Evolutionary conservation across 768 basidiomycete species (phyloP).

Genomic region (Zangia roseola): DNA sequence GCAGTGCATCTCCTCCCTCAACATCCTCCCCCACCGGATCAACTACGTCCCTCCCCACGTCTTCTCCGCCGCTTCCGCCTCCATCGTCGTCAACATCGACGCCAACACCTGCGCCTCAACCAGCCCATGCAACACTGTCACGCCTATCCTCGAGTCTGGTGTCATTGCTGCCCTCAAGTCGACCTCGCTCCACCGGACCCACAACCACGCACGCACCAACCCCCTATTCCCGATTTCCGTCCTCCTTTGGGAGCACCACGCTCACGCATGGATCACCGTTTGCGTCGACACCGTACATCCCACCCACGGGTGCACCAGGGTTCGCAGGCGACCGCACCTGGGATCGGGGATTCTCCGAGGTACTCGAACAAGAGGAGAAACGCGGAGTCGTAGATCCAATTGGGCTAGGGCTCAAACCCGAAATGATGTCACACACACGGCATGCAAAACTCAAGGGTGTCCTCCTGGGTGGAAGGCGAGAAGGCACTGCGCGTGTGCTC

Average conservation of each 20-base stretch:
- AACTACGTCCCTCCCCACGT: conserved; percentile 13
- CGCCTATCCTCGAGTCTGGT: conserved; percentile 51
- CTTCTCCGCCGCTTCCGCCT: not conserved
- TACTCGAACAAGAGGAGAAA: conserved; percentile 42
- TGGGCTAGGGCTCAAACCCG: conserved; percentile 46
- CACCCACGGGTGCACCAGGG: conserved; percentile 72
- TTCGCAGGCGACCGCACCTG: conserved; percentile 64
- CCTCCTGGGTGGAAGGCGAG: conserved; percentile 54
- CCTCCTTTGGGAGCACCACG: conserved; percentile 9
- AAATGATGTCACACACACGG: conserved; percentile 14
- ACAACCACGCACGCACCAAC: conserved; percentile 8
- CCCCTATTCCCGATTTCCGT: conserved; percentile 11
- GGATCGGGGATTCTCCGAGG: conserved; percentile 65
- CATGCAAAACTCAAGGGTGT: conserved; percentile 42
- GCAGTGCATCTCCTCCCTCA: conserved; percentile 24
- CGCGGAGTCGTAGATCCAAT: conserved; percentile 36
- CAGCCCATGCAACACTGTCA: conserved; percentile 40
- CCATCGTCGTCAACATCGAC: not conserved
- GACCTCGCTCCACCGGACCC: conserved; percentile 11
- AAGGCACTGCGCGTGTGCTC: conserved; percentile 53
- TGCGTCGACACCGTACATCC: conserved; percentile 41
- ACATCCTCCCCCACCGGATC: conserved; percentile 17
- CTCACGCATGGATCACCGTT: conserved; percentile 54
- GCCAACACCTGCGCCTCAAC: conserved; percentile 1
- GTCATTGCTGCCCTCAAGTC: conserved; percentile 39